Base-by-base conservation (phyloP, 2,329 filamentous ascomycete genomes). In the Exophiala viscosa region DNA sequence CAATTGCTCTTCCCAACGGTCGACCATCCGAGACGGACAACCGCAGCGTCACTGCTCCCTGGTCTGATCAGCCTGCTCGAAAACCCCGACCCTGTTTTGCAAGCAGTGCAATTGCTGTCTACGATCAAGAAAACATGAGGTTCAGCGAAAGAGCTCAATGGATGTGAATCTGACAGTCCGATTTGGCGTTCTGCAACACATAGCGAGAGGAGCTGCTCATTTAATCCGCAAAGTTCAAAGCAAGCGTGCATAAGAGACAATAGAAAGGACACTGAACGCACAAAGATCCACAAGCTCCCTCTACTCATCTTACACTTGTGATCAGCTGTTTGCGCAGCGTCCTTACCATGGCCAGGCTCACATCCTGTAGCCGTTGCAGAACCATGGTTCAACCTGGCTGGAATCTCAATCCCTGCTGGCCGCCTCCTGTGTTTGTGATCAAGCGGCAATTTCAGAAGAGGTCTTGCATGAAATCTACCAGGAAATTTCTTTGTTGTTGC, bases 401-500 rank as follows among this genome's bases (percentile, higher is more conserved):
- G 54, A 53, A 60, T 60, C 55, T 52, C 53, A 60, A 60, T 60
- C 48, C 46, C 49, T 58, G 58, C 52, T 50, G 50, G 46, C 36
- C 48, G 48, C 55, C 50, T 57, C 36, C 20, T 39, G 20, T 47
- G 32, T 48, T 53, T 18, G 41, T 56, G 39, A 33, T 14, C 23
- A 34, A 45, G 38, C 42, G 46, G 45, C n/a, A 20, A 50, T 44
- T 35, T 45, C 47, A 13, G n/a, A 50, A 50, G 42, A 45, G 35
- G 45, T 41, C 42, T 20, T 38, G 49, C 42, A 18, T 48, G 41
- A 39, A 20, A 32, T 28, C 45, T 36, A 35, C 20, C 32, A 36
- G 45, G 28, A 42, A n/a, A 31, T 49, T 43, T 47, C 43, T 48
- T 52, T 49, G 36, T 52, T 50, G 55, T 60, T 47, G 55, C 58